These are phyloP conservation scores for Stagonosporopsis chrysanthemi DNA, from an alignment of 2,329 filamentous ascomycete genomes.

Conservation along the genomic window DNA sequence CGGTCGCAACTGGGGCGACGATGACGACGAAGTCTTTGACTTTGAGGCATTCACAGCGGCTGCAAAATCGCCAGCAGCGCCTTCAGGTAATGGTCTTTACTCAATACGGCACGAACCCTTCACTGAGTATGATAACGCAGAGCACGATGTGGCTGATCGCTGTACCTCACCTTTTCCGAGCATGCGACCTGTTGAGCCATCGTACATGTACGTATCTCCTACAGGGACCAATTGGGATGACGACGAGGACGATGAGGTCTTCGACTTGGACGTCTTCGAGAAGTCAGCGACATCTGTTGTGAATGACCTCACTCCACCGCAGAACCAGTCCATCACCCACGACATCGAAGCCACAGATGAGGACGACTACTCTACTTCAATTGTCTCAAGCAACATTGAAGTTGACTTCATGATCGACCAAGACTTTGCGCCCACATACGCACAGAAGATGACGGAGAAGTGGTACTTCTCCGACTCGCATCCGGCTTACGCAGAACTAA, in stretches of 20 bases:
- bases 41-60: neutral
- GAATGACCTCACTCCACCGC: slow-evolving; percentile 17
- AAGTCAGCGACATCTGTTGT: slow-evolving; percentile 15
- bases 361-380: too few relatives aligned
- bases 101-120: too few relatives aligned
- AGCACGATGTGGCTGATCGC: neutral
- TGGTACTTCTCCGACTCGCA: slow-evolving; percentile 3
- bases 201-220: slow-evolving; percentile 7
- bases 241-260: slow-evolving; percentile 33
- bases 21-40: neutral
- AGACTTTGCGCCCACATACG: neutral
- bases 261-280: slow-evolving; percentile 22
- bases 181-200: neutral
- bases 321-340: too few relatives aligned
- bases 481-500: slow-evolving; percentile 26
- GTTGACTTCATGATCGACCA: neutral
- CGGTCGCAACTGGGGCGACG: neutral
- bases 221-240: slow-evolving; percentile 28
- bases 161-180: neutral
- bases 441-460: neutral
- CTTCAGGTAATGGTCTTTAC: neutral
- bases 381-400: too few relatives aligned
- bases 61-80: too few relatives aligned
- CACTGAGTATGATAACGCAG: neutral
- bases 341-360: too few relatives aligned